phyloP scores from a whole-genome alignment of 2,329 filamentous ascomycete genomes.

The Cladosporium sp. region DNA sequence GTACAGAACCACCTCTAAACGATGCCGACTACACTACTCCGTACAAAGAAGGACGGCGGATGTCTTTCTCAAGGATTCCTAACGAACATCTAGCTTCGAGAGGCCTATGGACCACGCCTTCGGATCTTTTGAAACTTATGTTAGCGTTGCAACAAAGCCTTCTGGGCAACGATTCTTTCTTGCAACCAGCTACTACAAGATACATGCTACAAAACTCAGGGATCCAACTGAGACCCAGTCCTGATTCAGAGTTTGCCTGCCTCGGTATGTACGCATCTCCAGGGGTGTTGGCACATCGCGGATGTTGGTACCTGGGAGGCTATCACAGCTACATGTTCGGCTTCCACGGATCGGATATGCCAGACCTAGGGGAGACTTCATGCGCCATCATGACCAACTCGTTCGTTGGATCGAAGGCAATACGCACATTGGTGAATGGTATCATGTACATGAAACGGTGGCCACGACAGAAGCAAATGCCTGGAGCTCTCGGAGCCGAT shows the following conservation, averaged over 20 bases:
- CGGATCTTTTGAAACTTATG: not conserved
- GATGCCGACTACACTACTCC: not conserved
- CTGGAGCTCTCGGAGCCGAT: not conserved
- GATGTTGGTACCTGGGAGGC: not conserved
- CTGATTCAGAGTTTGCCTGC: not conserved
- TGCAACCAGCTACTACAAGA: no score
- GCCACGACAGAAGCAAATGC: not conserved
- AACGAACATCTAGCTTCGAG: not conserved
- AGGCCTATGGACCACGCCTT: not conserved
- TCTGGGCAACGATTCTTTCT: not conserved
- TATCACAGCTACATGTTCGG: not conserved
- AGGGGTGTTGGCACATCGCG: not conserved
- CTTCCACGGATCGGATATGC: not conserved
- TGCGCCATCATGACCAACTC: slow-evolving; percentile 1
- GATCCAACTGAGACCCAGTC: no score
- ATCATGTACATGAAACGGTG: not conserved
- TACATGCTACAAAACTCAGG: no score
- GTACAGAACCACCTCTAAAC: not conserved
- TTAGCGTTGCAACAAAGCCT: not conserved
- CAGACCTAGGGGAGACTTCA: not conserved
- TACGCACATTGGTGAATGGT: not conserved
- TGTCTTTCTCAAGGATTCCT: no score
- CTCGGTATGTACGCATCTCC: not conserved
- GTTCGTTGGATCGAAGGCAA: not conserved
- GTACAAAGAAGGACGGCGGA: not conserved